Base-by-base conservation (phyloP, 192 early-diverging fungal species). In the Backusella tarrabulga region DNA sequence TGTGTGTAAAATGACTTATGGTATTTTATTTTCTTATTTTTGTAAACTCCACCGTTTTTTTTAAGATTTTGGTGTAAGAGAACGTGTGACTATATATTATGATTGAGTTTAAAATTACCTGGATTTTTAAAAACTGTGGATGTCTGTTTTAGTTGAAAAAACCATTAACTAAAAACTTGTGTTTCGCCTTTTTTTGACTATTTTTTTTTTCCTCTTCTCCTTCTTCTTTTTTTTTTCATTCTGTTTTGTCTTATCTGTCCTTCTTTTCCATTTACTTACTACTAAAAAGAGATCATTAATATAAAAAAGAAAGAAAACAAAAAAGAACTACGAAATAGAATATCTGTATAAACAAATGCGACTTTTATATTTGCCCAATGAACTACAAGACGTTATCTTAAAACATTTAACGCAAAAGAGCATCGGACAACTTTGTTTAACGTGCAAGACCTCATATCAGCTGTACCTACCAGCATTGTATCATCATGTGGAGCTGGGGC, bases 351-450 rank as follows among this genome's bases (percentile, higher is more conserved):
- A 50, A n/a, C 56, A 63, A 38, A 70, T 70, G 68, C 34, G 38
- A 21, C 38, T 70, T 35, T 41, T 70, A 70, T 41, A 70, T 70
- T 70, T 70, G 36, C 68, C 68, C 34, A 70, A 70, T 38, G 68
- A 70, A 21, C 12, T 70, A 36, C 21, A 40, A 23, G 35, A 70
- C 19, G 23, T 40, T 38, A 26, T 70, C 21, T 41, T 38, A 35
- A 70, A 36, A n/a, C 5, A 70, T 21, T 70, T 70, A 41, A n/a
- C 68, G 2, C 38, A 36, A 70, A 23, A 70, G 23, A 70, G 36
- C 36, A 38, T 74, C 15, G 52, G 54, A 21, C 73, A 60, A 26
- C 36, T 74, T 3, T 74, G 73, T 42, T 38, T 74, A 74, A 74
- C 60, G 17, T 63, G 73, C 34, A 56, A 34, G 21, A 35, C 26